Percentiles rank a stretch among this genome's conserved stretches.
Evolutionary conservation across 352 stramenopile species (phyloP).

Genomic region (Phytophthora chlamydospora): DNA sequence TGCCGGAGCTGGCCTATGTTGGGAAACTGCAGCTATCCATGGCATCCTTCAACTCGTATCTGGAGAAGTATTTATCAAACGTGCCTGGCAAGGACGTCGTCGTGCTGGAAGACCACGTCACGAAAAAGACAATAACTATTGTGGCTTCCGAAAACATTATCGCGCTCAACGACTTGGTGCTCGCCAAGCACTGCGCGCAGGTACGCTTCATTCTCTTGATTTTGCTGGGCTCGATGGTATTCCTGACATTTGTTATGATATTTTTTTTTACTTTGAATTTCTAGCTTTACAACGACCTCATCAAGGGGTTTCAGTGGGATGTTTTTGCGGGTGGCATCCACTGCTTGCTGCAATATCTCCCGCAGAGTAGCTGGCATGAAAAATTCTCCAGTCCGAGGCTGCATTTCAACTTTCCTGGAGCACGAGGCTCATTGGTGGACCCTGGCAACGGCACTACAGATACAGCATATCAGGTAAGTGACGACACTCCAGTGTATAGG

Average conservation of each 20-base stretch:
- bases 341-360: conserved; percentile 83
- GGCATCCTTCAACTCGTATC: conserved; percentile 75
- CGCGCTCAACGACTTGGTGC: conserved; percentile 68
- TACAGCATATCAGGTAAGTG: conserved; percentile 68
- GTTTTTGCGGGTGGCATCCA: conserved; percentile 84
- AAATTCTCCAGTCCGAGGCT: conserved; percentile 72
- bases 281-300: conserved; percentile 79
- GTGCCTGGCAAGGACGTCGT: conserved; percentile 62
- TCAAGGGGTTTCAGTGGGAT: conserved; percentile 86
- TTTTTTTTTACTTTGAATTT: not conserved
- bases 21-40: conserved; percentile 75
- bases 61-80: conserved; percentile 76
- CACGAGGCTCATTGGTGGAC: conserved; percentile 61
- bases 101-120: conserved; percentile 69
- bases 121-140: conserved; percentile 72
- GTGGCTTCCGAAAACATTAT: conserved; percentile 79
- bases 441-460: conserved; percentile 84
- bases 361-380: conserved; percentile 62
- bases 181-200: conserved; percentile 74
- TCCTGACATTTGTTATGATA: conserved; percentile 14
- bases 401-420: conserved; percentile 81
- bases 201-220: conserved; percentile 26
- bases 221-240: conserved; percentile 2
- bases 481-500: not conserved
- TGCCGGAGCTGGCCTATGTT: conserved; percentile 71